Conservation (phyloP, 1,284 basidiomycete species). For the Singerocomus inundabilis region DNA sequence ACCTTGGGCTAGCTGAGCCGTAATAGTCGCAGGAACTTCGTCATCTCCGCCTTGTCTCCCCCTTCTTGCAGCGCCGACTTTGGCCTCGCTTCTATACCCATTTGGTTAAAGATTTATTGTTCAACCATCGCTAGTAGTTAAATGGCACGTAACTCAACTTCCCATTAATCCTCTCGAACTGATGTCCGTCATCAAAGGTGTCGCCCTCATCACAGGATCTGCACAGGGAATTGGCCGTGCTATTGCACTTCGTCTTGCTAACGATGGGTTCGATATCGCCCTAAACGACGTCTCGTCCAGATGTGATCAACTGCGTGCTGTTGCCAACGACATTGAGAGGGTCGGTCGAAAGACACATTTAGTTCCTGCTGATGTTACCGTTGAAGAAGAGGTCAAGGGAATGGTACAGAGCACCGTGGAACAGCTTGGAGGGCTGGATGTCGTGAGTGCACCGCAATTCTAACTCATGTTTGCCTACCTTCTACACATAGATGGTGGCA, state of each 20-base stretch:
- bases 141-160: no score
- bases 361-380: constrained; percentile 5
- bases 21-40: no score
- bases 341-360: constrained; percentile 4
- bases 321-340: constrained; percentile 4
- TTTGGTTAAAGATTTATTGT: no score
- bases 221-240: constrained; percentile 6
- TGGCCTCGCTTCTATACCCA: no score
- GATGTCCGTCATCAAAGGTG: background rate
- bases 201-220: constrained; percentile 9
- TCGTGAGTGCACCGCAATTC: constrained; percentile 8
- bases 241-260: constrained; percentile 11
- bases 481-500: constrained; percentile 9
- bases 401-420: constrained; percentile 2
- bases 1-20: no score
- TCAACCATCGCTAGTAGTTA: no score
- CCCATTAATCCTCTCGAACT: no score
- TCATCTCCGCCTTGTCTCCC: no score
- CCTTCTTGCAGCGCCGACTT: no score
- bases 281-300: constrained; percentile 8
- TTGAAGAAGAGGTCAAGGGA: constrained; percentile 6
- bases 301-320: background rate
- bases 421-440: constrained; percentile 12
- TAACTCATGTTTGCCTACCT: no score
- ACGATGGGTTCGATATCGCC: constrained; percentile 10